phyloP scores from a whole-genome alignment of 371 early-diverging fungal genomes.

The Catenaria anguillulae region DNA sequence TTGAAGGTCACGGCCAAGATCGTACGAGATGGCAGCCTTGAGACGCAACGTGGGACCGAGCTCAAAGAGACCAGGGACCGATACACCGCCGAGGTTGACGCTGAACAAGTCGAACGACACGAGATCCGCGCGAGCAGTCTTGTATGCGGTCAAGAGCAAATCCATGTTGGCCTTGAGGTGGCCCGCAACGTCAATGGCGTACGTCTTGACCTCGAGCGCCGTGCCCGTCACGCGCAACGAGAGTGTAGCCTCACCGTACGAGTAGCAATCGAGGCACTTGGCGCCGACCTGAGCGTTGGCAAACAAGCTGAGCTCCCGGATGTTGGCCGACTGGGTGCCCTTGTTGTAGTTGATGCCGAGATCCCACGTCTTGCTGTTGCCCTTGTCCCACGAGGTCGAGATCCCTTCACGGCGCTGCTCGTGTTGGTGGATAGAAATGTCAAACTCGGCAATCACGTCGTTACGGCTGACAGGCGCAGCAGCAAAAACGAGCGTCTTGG shows the following conservation, averaged over 20 bases:
- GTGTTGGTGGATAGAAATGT: neutral
- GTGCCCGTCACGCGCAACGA: neutral
- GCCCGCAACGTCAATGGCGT: neutral
- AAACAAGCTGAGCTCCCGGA: too few species aligned
- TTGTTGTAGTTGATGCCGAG: neutral
- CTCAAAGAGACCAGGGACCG: neutral
- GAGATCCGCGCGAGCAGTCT: constrained; percentile 1
- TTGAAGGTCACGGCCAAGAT: neutral
- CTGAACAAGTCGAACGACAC: neutral
- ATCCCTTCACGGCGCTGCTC: too few species aligned
- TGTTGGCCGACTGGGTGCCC: neutral
- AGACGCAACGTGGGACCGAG: neutral
- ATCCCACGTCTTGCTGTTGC: neutral
- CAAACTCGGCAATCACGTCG: neutral
- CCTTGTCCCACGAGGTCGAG: neutral
- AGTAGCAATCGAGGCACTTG: neutral
- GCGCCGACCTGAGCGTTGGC: neutral
- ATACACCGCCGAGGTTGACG: neutral
- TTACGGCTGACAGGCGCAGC: neutral
- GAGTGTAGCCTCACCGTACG: neutral
- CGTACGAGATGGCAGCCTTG: neutral
- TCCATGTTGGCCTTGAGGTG: neutral
- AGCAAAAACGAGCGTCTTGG: neutral
- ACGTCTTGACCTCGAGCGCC: neutral
- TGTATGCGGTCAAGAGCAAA: neutral